Conservation (phyloP, 192 early-diverging fungal species). For the Backusella westeae region DNA sequence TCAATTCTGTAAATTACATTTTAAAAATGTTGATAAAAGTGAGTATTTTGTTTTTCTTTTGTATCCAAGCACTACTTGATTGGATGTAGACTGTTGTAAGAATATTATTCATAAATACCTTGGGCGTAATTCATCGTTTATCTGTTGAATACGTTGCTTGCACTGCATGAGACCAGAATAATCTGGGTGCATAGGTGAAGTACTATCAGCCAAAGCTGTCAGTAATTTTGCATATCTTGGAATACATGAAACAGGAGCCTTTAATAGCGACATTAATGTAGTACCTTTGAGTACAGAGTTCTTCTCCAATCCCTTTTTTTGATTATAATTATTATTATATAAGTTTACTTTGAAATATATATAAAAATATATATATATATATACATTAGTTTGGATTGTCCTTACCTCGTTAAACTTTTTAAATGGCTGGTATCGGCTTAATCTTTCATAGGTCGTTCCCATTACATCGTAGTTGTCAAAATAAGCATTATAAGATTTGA, state of each 20-base stretch:
- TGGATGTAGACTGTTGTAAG: neutral
- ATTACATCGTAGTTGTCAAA: conserved; percentile 22
- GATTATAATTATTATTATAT: neutral
- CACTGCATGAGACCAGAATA: conserved; percentile 23
- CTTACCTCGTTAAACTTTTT: conserved; percentile 35
- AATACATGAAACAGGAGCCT: conserved; percentile 23
- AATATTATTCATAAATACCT: conserved; percentile 15
- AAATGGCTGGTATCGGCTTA: conserved; percentile 26
- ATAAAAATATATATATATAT: too few species aligned
- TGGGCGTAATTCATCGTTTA: conserved; percentile 8
- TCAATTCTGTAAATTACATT: conserved; percentile 8
- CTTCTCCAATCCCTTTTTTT: conserved; percentile 22
- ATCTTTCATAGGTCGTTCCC: conserved; percentile 26
- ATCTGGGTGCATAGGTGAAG: conserved; percentile 35
- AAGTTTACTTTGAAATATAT: neutral
- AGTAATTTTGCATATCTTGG: conserved; percentile 14
- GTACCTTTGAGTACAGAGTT: conserved; percentile 11
- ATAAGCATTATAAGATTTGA: conserved; percentile 21
- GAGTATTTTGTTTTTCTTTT: neutral
- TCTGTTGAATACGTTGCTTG: conserved; percentile 13
- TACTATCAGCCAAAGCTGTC: conserved; percentile 13
- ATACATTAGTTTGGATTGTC: neutral
- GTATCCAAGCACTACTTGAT: neutral
- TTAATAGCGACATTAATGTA: conserved; percentile 20
- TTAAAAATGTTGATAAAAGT: neutral